Conservation (phyloP, 352 stramenopile genomes). For the Globisporangium radiosum region DNA sequence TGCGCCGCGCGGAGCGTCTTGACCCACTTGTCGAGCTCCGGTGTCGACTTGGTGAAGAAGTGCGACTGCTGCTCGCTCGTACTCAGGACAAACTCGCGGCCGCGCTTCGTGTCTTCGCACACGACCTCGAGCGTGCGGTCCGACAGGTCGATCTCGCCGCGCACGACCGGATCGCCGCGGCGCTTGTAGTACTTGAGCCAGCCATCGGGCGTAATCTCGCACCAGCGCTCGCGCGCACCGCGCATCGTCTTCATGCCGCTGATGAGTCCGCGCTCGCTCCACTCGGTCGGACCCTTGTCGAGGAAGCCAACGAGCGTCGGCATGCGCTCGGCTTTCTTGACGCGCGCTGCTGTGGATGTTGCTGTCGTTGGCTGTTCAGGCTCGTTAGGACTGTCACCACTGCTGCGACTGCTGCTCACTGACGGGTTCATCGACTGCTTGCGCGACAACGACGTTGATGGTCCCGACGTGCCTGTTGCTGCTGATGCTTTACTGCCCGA, state of each 20-base stretch:
- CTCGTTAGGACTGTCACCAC: slow-evolving; percentile 8
- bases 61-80: slow-evolving; percentile 82
- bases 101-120: slow-evolving; percentile 65
- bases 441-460: slow-evolving; percentile 4
- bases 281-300: slow-evolving; percentile 85
- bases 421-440: slow-evolving; percentile 6
- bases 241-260: slow-evolving; percentile 85
- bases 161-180: slow-evolving; percentile 72
- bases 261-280: slow-evolving; percentile 68
- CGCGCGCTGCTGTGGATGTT: slow-evolving; percentile 17
- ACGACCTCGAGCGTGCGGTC: slow-evolving; percentile 79
- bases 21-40: slow-evolving; percentile 76
- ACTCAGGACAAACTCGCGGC: slow-evolving; percentile 75
- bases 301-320: slow-evolving; percentile 70
- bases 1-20: slow-evolving; percentile 69
- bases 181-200: slow-evolving; percentile 86
- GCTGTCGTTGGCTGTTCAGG: slow-evolving; percentile 9
- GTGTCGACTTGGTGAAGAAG: slow-evolving; percentile 71
- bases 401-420: slow-evolving; percentile 13
- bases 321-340: slow-evolving; percentile 52
- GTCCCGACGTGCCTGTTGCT: background rate
- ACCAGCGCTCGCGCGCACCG: slow-evolving; percentile 79
- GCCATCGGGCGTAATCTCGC: slow-evolving; percentile 63
- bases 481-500: slow-evolving; percentile 5
- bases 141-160: slow-evolving; percentile 72